Evolutionary conservation across 768 basidiomycete genomes (phyloP), one percentile per base, ranked within the genome.

Genomic region (Cystobasidiopsis lactophilus): DNA sequence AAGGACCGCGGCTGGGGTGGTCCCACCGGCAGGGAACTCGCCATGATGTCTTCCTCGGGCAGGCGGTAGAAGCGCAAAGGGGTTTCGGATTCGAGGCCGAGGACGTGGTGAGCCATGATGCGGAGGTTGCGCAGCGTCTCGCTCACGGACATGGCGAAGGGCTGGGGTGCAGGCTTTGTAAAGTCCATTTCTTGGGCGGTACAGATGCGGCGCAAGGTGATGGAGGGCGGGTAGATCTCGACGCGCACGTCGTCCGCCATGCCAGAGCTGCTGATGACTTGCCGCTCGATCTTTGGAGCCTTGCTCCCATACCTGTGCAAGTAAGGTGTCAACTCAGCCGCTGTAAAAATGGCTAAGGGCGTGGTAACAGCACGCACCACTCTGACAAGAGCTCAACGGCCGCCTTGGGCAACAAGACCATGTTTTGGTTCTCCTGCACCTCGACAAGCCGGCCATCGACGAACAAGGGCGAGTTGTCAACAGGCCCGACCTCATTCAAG

Each of bases 381-480:
- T 70, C 57, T 7, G 71, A 66, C 37, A 93, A 72, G 19, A 73
- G 69, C 21, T 70, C 62, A 88, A 85, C 91, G 21, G 76, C 77
- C 24, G 73, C 71, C 53, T 72, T 69, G 1, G 85, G 82, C 2
- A 93, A 71, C 58, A 76, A 80, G 64, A 83, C 80, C 49, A 80
- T 74, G 62, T 93, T 66, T 33, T 64, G 61, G 21, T 76, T 74
- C 61, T 86, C 82, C 74, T 79, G 63, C 2, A 54, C 56, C 18
- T 46, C 49, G 52, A 54, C 56, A 40, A 70, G 75, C 53, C 72
- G 69, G 11, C 67, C 61, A 61, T 78, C 76, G n/a, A 19, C 31
- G 51, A 82, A 65, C 41, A 91, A 70, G 16, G 67, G 62, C 21
- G 76, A 68, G 65, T 88, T 89, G 64, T 86, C 76, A 48, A 89